These are phyloP conservation scores for Amphicarpaea edgeworthii DNA, from an alignment of 306 rosid species.

Conservation along the genomic window DNA sequence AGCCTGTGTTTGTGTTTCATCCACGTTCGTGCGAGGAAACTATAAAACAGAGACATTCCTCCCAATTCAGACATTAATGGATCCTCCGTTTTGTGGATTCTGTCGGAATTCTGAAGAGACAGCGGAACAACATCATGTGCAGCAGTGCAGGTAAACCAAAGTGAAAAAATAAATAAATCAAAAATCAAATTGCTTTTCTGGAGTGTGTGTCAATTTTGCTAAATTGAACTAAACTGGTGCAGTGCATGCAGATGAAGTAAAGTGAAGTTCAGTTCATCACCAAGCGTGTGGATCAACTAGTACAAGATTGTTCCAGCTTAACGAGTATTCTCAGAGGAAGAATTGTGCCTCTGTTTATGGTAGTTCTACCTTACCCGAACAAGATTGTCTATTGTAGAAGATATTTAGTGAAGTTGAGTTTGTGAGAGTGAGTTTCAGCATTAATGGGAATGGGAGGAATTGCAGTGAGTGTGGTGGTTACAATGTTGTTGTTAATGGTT, in stretches of 20 bases:
- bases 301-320: neutral
- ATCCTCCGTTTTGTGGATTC: slow-evolving; percentile 35
- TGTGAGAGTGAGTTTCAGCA: slow-evolving; percentile 43
- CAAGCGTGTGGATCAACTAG: no score
- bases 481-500: slow-evolving; percentile 51
- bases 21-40: neutral
- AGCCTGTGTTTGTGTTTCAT: slow-evolving; percentile 24
- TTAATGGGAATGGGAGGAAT: slow-evolving; percentile 59
- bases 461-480: slow-evolving; percentile 28
- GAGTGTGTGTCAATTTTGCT: slow-evolving; percentile 31
- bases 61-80: slow-evolving; percentile 23
- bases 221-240: slow-evolving; percentile 9
- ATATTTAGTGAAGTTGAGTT: slow-evolving; percentile 24
- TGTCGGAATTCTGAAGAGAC: slow-evolving; percentile 48
- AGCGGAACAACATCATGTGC: slow-evolving; percentile 41
- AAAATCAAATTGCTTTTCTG: neutral
- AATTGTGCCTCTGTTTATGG: neutral
- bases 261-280: slow-evolving; percentile 1
- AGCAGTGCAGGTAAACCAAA: slow-evolving; percentile 52
- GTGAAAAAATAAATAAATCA: neutral
- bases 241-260: slow-evolving; percentile 34
- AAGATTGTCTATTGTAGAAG: neutral
- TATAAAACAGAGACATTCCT: slow-evolving; percentile 20
- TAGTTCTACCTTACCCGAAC: neutral
- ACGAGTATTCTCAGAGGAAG: neutral